Conservation (phyloP, 306 rosid species). For the Quercus ilex region DNA sequence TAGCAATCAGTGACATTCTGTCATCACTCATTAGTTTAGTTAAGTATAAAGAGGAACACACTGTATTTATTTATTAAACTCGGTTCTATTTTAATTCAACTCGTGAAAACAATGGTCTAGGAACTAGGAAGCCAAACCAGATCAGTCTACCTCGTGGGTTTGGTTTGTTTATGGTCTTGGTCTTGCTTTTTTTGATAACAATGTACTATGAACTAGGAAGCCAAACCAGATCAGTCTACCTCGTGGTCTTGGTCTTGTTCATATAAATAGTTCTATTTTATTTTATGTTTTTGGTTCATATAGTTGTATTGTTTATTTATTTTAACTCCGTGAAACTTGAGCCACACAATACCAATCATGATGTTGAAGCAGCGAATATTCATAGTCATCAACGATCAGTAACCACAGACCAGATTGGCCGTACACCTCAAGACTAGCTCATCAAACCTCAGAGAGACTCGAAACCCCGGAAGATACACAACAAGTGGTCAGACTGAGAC, state of each 20-base stretch:
- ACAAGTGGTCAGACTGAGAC: slow-evolving; percentile 44
- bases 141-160: background rate
- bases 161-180: background rate
- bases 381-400: background rate
- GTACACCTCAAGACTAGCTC: slow-evolving; percentile 5
- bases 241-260: background rate
- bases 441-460: slow-evolving; percentile 26
- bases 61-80: too few relatives aligned
- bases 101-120: too few relatives aligned
- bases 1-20: too few relatives aligned
- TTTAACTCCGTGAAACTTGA: background rate
- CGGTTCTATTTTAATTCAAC: too few relatives aligned
- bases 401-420: background rate
- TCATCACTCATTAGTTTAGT: too few relatives aligned
- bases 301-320: background rate
- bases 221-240: background rate
- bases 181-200: too few relatives aligned
- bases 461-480: slow-evolving; percentile 45
- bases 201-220: background rate
- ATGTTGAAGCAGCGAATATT: background rate
- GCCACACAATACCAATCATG: background rate
- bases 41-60: too few relatives aligned
- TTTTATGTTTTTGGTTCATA: background rate
- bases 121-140: background rate
- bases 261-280: too few relatives aligned